Evolutionary conservation across 495 filamentous ascomycete species (phyloP), one percentile per base, ranked within the genome.

Genomic region (Lophium mytilinum): DNA sequence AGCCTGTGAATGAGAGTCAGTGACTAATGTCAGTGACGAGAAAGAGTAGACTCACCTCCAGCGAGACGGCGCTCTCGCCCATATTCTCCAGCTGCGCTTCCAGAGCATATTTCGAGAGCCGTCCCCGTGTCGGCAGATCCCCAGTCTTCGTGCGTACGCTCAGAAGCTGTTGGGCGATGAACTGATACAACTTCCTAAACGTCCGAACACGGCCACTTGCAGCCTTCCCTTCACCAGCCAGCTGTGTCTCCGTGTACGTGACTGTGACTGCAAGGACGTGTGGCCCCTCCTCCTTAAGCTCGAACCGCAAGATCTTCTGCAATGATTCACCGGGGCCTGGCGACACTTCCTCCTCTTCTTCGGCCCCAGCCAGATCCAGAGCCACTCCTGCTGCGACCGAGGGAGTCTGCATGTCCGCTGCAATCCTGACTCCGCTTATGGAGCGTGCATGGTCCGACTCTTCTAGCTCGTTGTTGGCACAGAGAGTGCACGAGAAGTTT

Each of bases 41-140:
- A 55, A 52, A 19, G 50, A 57, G n/a, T 59, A 18, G 33, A 79
- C 76, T 61, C 77, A 72, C 70, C 68, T 85, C 82, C 52, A 90
- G 70, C 50, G 77, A 73, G 56, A 88, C 77, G 21, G 78, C 75
- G 21, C 79, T 78, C 68, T 89, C 84, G 14, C 87, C 87, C 61
- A 90, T 83, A 70, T 97, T 98, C 75, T 98, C 93, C 56, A 98
- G 66, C 72, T 98, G 93, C 37, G 91, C 94, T 69, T 98, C 93
- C 56, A 98, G 74, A 24, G 66, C 55, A 56, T 55, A 51, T 84
- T 83, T 74, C 58, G 51, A 63, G 65, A 72, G 57, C 50, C 60
- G 55, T 9, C 56, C 47, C 48, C 64, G 58, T n/a, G 42, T 42
- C 37, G 75, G 67, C 56, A 95, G 61, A 21, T 80, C 75, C 7